These are phyloP conservation scores for Escovopsis sp. DNA, from an alignment of 2,329 filamentous ascomycete species.

Conservation along the genomic window DNA sequence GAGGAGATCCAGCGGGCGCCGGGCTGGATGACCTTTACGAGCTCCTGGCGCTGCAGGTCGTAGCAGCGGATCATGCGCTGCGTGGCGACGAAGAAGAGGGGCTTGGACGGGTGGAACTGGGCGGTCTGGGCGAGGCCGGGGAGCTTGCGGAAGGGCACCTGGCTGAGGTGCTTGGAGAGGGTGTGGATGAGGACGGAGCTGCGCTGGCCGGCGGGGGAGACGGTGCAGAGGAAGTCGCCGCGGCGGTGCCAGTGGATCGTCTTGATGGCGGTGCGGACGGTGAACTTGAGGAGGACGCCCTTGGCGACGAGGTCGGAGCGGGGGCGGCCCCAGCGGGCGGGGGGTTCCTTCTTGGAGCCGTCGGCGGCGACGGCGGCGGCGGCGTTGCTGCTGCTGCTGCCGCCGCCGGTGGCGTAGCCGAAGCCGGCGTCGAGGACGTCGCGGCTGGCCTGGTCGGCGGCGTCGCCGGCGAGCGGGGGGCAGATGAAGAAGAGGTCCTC, in stretches of 20 bases:
- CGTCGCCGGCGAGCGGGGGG: slow-evolving; percentile 58
- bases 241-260: slow-evolving; percentile 85
- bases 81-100: slow-evolving; percentile 91
- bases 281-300: slow-evolving; percentile 67
- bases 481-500: slow-evolving; percentile 79
- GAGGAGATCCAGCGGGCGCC: slow-evolving; percentile 88
- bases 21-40: slow-evolving; percentile 85
- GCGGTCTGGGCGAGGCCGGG: slow-evolving; percentile 72
- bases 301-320: slow-evolving; percentile 57
- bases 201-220: slow-evolving; percentile 65
- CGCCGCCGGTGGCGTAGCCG: slow-evolving; percentile 66
- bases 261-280: slow-evolving; percentile 69
- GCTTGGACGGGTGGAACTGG: slow-evolving; percentile 86
- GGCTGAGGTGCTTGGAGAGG: slow-evolving; percentile 83
- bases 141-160: slow-evolving; percentile 73
- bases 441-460: slow-evolving; percentile 57
- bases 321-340: slow-evolving; percentile 74
- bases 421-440: slow-evolving; percentile 79
- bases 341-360: slow-evolving; percentile 54
- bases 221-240: slow-evolving; percentile 87
- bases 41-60: slow-evolving; percentile 78
- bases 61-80: slow-evolving; percentile 88
- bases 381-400: slow-evolving; percentile 17
- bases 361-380: slow-evolving; percentile 28
- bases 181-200: slow-evolving; percentile 89